Evolutionary conservation across 345 rosid species (phyloP), one percentile per base, ranked within the genome.

Genomic region (Hibiscus syriacus): DNA sequence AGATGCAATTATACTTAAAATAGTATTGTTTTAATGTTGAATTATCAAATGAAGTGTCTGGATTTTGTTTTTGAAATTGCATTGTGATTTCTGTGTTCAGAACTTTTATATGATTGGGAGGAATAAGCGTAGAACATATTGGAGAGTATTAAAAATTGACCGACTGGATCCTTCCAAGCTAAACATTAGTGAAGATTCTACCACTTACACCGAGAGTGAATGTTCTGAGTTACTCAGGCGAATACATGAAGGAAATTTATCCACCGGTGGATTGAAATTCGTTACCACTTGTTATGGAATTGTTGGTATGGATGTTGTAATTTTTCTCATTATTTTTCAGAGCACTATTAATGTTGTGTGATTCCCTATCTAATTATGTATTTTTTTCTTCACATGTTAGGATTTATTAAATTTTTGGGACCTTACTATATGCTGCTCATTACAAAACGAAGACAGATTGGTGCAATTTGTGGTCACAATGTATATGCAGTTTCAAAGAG

Each of bases 341-440:
- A 3, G 7, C 22, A 56, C 19, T 69, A 19, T 17, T 17, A 39
- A 48, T 30, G 25, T 50, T 55, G 52, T 67, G 38, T 48, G 48
- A 50, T 26, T n/a, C 4, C 41, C 29, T 43, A 19, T 5, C 26
- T 59, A 48, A 57, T 67, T 16, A 19, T 34, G 25, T 1, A n/a
- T 8, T 26, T 5, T n/a, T 74, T 80, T 53, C 76, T 43, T 29
- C n/a, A n/a, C n/a, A n/a, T n/a, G n/a, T n/a, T 79, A 94, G 97
- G 99, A 64, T 94, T 91, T 71, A 80, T 94, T 66, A 94, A 87
- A 74, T 94, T 91, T 83, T 79, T 89, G 78, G 99, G 96, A 56
- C 97, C 99, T 23, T 94, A 94, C 64, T 91, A 94, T 84, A 89
- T 94, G 98, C 76, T 94, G 52, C 81, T 94, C 38, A 89, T 94